These are phyloP conservation scores for Cutaneotrichosporon spelunceum DNA, from an alignment of 1,284 basidiomycete genomes.

Conservation along the genomic window DNA sequence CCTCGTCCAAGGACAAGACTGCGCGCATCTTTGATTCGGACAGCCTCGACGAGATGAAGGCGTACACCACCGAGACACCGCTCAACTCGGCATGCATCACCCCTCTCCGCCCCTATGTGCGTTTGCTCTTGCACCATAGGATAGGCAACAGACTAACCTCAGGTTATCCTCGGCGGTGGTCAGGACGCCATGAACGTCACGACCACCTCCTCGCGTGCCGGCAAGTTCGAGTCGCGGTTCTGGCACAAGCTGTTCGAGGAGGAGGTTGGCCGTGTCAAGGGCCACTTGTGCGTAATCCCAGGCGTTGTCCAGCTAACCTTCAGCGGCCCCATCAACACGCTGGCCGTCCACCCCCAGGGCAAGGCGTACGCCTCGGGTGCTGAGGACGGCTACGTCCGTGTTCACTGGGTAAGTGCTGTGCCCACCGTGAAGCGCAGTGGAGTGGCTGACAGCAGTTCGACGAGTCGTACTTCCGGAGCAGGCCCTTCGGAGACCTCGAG, in stretches of 20 bases:
- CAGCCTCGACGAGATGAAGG: constrained; percentile 86
- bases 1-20: constrained; percentile 93
- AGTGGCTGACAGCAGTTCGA: constrained; percentile 62
- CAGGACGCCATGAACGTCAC: constrained; percentile 98
- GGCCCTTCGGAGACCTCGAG: constrained; percentile 84
- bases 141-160: background rate
- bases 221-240: constrained; percentile 97
- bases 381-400: constrained; percentile 92
- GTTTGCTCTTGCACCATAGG: background rate
- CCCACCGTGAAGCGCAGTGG: background rate
- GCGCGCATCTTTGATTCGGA: constrained; percentile 89
- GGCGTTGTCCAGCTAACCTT: background rate
- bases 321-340: constrained; percentile 91
- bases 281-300: constrained; percentile 58
- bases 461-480: constrained; percentile 81
- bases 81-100: constrained; percentile 90
- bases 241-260: constrained; percentile 99
- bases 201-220: constrained; percentile 86
- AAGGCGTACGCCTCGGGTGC: constrained; percentile 89
- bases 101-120: constrained; percentile 73
- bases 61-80: constrained; percentile 88
- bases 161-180: constrained; percentile 82
- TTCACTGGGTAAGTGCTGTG: constrained; percentile 59
- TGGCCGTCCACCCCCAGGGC: constrained; percentile 88
- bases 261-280: constrained; percentile 94